A percentile compares a stretch with the other conserved stretches of the same genome.
These are phyloP conservation scores for Phragmites australis DNA, from an alignment of 176 grass and related monocot species.

Conservation along the genomic window DNA sequence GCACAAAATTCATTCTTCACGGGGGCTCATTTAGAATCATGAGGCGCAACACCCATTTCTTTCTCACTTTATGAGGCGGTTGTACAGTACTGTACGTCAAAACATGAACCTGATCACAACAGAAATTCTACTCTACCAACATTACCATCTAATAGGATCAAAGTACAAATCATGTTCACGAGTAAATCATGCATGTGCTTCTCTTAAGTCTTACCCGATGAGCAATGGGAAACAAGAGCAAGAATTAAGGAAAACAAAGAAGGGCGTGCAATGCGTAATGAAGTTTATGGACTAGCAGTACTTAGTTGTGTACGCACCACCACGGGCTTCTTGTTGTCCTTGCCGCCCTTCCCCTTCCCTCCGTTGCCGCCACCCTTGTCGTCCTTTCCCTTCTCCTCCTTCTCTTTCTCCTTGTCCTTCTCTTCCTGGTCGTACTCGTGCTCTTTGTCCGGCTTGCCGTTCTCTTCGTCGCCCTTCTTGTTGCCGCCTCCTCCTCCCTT, in stretches of 20 bases:
- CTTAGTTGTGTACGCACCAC: constrained; percentile 1
- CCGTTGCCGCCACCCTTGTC: neutral
- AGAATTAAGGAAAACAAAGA: neutral
- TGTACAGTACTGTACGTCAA: neutral
- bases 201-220: too few relatives aligned
- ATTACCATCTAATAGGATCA: neutral
- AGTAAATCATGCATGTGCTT: neutral
- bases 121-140: neutral
- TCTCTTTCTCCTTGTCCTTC: neutral
- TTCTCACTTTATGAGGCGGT: too few relatives aligned
- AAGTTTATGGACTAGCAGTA: too few relatives aligned
- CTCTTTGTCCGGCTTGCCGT: neutral
- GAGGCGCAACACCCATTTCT: neutral
- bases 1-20: too few relatives aligned
- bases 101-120: neutral
- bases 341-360: constrained; percentile 34
- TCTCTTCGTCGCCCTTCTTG: neutral
- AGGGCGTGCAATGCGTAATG: too few relatives aligned
- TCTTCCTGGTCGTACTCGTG: neutral
- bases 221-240: too few relatives aligned
- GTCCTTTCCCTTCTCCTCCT: neutral
- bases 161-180: neutral
- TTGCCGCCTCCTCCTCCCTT: neutral
- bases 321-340: constrained; percentile 39
- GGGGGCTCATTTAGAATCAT: too few relatives aligned